These are phyloP conservation scores for Tilletiopsis washingtonensis DNA, from an alignment of 1,284 basidiomycete genomes.

Conservation along the genomic window DNA sequence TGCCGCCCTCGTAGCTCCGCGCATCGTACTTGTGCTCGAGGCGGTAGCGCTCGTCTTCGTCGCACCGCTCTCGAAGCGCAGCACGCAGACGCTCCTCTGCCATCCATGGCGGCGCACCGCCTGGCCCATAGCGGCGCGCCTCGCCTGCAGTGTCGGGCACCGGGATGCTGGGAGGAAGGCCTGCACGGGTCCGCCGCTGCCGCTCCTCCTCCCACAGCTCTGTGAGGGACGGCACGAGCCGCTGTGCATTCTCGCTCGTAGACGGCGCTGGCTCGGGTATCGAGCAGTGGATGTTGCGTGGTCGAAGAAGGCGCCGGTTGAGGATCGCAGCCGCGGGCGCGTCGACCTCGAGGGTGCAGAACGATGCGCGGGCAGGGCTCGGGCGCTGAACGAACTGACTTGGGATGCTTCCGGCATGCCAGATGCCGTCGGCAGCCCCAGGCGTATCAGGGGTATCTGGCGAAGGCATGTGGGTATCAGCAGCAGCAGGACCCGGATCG, in stretches of 20 bases:
- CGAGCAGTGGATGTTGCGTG: slow-evolving; percentile 67
- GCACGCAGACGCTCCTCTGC: slow-evolving; percentile 45
- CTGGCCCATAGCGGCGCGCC: slow-evolving; percentile 14
- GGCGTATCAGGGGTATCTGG: too few relatives aligned
- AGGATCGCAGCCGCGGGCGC: slow-evolving; percentile 71
- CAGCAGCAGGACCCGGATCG: too few relatives aligned
- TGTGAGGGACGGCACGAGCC: slow-evolving; percentile 75
- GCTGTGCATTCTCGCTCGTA: slow-evolving; percentile 49
- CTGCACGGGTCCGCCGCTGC: slow-evolving; percentile 53
- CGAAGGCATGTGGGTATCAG: too few relatives aligned
- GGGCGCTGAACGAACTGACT: slow-evolving; percentile 9
- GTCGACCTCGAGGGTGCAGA: slow-evolving; percentile 76
- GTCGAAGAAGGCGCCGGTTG: slow-evolving; percentile 63
- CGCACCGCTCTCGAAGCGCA: slow-evolving; percentile 33
- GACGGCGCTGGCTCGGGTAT: slow-evolving; percentile 16
- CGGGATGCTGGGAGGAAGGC: slow-evolving; percentile 26
- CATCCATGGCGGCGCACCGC: slow-evolving; percentile 34
- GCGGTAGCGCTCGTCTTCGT: slow-evolving; percentile 51
- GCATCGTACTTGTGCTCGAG: slow-evolving; percentile 14
- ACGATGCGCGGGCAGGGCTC: slow-evolving; percentile 52
- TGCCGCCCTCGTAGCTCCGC: slow-evolving; percentile 18
- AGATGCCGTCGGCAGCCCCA: too few relatives aligned
- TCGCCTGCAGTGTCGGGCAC: slow-evolving; percentile 22
- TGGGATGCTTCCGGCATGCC: neutral
- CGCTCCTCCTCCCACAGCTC: slow-evolving; percentile 95